phyloP scores from a whole-genome alignment of 345 rosid genomes.

The Syzygium grande region DNA sequence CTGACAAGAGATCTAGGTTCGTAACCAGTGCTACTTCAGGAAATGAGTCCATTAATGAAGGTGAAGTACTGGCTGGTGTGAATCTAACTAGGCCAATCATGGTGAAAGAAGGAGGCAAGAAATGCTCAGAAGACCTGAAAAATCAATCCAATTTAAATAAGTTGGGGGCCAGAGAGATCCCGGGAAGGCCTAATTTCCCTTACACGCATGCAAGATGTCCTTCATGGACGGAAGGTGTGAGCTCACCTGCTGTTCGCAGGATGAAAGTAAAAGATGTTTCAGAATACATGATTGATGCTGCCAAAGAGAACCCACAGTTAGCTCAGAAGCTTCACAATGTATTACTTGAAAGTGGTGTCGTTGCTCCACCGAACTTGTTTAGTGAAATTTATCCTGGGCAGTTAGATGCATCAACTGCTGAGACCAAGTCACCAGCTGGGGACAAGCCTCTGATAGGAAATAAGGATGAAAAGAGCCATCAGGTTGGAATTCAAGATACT shows the following conservation, averaged over 20 bases:
- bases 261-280: constrained; percentile 97
- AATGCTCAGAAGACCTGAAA: constrained; percentile 16
- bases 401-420: constrained; percentile 22
- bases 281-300: constrained; percentile 88
- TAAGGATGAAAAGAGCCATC: constrained; percentile 25
- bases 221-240: constrained; percentile 97
- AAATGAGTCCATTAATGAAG: constrained; percentile 33
- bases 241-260: constrained; percentile 71
- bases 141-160: constrained; percentile 20
- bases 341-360: constrained; percentile 86
- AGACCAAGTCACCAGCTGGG: constrained; percentile 15
- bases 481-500: constrained; percentile 17
- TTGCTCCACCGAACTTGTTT: constrained; percentile 81
- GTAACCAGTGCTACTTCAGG: constrained; percentile 21
- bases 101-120: constrained; percentile 30
- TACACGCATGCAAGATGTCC: constrained; percentile 68
- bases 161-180: constrained; percentile 16
- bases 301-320: constrained; percentile 88
- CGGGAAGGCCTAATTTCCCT: constrained; percentile 41
- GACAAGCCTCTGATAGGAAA: constrained; percentile 26
- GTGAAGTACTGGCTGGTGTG: constrained; percentile 15
- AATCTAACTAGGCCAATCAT: constrained; percentile 1
- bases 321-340: constrained; percentile 93
- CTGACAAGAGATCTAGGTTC: constrained; percentile 36
- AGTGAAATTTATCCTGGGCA: constrained; percentile 53